Base-by-base conservation (phyloP, 306 rosid genomes). In the Styphnolobium japonicum region DNA sequence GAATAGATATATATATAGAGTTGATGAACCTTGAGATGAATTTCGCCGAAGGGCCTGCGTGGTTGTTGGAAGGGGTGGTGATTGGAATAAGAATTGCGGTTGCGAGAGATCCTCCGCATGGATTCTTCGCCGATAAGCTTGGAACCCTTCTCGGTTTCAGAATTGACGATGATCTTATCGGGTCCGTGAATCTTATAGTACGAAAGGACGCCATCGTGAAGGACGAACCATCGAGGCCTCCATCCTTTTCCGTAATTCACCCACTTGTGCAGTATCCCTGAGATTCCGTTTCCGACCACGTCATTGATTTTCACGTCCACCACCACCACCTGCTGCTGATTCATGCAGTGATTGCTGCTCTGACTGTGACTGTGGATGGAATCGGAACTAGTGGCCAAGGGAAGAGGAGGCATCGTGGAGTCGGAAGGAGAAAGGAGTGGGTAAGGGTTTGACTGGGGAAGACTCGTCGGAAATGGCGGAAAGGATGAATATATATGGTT, bases 201-300 rank as follows among this genome's bases (percentile, higher is more conserved):
- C 3, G 98, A 94, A 51, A 94, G 87, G 7, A 94, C 98, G 2
- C 97, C 98, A 34, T 94, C 97, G 46, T 89, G 97, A 27, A 94
- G 85, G 6, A 88, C 92, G 51, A 94, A 92, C 98, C 98, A 94
- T 39, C 98, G 85, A 9, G 89, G 91, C 56, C 98, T 84, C 98
- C 98, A 94, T 18, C 98, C 98, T 70, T 90, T 94, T 5, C 98
- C 98, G 69, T 94, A 92, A 81, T 94, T 92, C 67, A 92, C 97
- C 97, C 97, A 90, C 85, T 94, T 94, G 36, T 87, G 67, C 15
- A 94, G 85, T 60, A 90, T 86, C 39, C 98, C 98, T 1, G 92
- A 89, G 48, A 94, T 88, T 80, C 97, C 94, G 45, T 94, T 92
- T 65, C 97, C 94, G 1, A 94, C 93, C 18, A 94, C 89, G 88